Conservation (phyloP, 129 eudicot species). For the Deinandra increscens region DNA sequence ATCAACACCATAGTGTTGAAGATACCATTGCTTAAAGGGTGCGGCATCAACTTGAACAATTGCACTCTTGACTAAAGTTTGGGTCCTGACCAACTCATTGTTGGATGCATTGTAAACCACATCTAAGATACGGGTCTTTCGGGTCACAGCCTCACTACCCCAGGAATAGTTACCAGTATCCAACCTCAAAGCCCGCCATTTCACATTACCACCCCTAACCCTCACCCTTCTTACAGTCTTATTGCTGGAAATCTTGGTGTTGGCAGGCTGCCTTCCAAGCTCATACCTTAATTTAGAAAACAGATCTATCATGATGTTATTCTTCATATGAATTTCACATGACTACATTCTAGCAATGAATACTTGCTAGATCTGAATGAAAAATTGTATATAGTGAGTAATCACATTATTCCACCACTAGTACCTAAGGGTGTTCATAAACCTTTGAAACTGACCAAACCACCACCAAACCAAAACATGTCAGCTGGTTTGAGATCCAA, state of each 20-base stretch:
- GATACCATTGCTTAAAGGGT: slow-evolving; percentile 56
- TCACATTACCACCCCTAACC: slow-evolving; percentile 55
- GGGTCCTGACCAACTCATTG: slow-evolving; percentile 52
- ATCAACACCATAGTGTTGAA: slow-evolving; percentile 57
- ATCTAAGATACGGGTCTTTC: slow-evolving; percentile 57
- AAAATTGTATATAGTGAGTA: not conserved
- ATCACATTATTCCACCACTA: not conserved
- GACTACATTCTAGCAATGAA: not conserved
- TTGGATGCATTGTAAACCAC: slow-evolving; percentile 49
- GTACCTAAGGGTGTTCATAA: not conserved
- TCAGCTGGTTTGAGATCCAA: too few relatives aligned
- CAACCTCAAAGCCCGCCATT: slow-evolving; percentile 57
- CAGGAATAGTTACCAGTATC: slow-evolving; percentile 58
- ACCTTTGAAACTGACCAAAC: too few relatives aligned
- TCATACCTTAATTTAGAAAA: slow-evolving; percentile 34
- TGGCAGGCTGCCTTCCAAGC: slow-evolving; percentile 55
- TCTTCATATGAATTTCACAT: not conserved
- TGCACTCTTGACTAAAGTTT: slow-evolving; percentile 52
- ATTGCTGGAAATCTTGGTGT: slow-evolving; percentile 48
- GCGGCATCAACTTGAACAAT: slow-evolving; percentile 62
- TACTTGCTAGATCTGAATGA: not conserved
- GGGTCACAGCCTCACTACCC: slow-evolving; percentile 61
- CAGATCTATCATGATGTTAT: not conserved
- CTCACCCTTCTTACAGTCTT: slow-evolving; percentile 53
- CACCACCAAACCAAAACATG: too few relatives aligned